Base-by-base conservation (phyloP, 352 stramenopile species). In the Thraustotheca clavata region DNA sequence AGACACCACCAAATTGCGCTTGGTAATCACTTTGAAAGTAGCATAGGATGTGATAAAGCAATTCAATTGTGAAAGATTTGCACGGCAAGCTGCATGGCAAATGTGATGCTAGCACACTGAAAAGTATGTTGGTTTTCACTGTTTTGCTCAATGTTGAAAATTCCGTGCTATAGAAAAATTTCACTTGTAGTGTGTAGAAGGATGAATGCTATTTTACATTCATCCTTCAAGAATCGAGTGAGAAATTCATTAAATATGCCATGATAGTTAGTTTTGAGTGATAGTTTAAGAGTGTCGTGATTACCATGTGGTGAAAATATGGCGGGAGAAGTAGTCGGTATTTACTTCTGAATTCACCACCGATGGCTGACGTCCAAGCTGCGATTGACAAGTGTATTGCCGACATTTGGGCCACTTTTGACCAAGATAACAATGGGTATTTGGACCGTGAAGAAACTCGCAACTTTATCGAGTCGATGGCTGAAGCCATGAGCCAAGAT, bases 181-280 rank as follows among this genome's bases (percentile, higher is more conserved):
- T 43, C 29, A 65, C 57, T 65, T 54, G 24, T 65, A 65, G 57
- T 65, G 57, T 65, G 57, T 65, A 54, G 57, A 65, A 54, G 57
- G 24, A 24, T 24, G n/a, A 18, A 43, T 32, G 57, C 26, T 20
- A 33, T 65, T 32, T 46, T n/a, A 12, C 35, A 27, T 48, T n/a
- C 12, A 29, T 27, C n/a, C 35, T 54, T 54, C 57, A 65, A 65
- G 57, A 65, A 50, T 38, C n/a, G 29, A 65, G 57, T 38, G 29
- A 27, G 24, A 65, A 27, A 65, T 65, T 55, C 12, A 50, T 11
- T 4, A 29, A n/a, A n/a, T n/a, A n/a, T n/a, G n/a, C 29, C 20
- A 46, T 38, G n/a, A 47, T 29, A 43, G 5, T 20, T 18, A 60
- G 22, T 41, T 14, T n/a, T n/a, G n/a, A n/a, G n/a, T n/a, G n/a